phyloP scores from a whole-genome alignment of 768 basidiomycete genomes.

The Hypholoma fasciculare region DNA sequence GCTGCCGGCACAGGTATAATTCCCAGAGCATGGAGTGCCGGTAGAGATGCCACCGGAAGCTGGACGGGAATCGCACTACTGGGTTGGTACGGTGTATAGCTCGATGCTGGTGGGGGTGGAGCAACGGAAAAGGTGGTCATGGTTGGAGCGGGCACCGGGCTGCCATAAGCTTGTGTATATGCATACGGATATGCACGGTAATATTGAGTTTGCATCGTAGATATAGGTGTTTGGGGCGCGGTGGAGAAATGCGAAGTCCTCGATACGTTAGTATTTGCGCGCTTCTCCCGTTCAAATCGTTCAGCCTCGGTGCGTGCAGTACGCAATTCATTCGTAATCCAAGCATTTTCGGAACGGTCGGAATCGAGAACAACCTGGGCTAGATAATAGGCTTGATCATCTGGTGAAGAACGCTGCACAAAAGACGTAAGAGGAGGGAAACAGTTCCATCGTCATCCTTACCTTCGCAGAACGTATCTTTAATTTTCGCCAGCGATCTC shows the following conservation, averaged over 20 bases:
- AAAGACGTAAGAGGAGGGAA: neutral
- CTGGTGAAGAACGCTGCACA: conserved; percentile 56
- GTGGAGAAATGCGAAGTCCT: conserved; percentile 42
- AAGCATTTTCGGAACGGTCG: conserved; percentile 62
- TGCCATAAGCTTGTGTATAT: conserved; percentile 60
- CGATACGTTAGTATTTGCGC: conserved; percentile 41
- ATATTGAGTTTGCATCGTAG: conserved; percentile 49
- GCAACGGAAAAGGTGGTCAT: conserved; percentile 33
- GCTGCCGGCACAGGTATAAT: conserved; percentile 68
- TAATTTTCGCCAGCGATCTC: conserved; percentile 57
- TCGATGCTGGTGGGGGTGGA: conserved; percentile 24
- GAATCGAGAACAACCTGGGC: conserved; percentile 64
- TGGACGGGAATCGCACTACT: conserved; percentile 62
- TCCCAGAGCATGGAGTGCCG: conserved; percentile 68
- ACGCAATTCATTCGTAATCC: conserved; percentile 60
- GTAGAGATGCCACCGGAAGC: conserved; percentile 65
- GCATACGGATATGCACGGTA: conserved; percentile 68
- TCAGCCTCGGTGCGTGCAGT: conserved; percentile 65
- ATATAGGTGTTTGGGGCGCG: conserved; percentile 25
- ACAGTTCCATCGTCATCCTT: conserved; percentile 18
- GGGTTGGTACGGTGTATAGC: conserved; percentile 35
- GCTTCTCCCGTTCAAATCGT: conserved; percentile 68
- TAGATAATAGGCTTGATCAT: conserved; percentile 63
- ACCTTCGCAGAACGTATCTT: conserved; percentile 60
- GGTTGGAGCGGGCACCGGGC: conserved; percentile 30